Evolutionary conservation across 768 basidiomycete species (phyloP), one percentile per base, ranked within the genome.

Genomic region (Cystofilobasidium capitatum): DNA sequence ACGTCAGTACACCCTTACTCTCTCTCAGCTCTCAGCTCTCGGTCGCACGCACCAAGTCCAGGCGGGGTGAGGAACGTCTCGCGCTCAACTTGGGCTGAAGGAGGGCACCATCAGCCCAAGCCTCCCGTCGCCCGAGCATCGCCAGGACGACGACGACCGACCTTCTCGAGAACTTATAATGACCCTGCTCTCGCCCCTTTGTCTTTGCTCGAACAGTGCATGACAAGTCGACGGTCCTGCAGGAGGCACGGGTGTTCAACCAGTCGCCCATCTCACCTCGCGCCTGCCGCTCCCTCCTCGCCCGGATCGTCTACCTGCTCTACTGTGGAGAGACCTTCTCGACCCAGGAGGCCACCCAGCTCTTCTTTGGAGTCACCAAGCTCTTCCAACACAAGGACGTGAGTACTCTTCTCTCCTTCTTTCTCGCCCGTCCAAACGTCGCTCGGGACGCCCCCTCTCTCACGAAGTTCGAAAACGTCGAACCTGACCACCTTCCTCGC

Each of bases 361-460:
- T 99, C 71, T 99, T 99, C 84, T 99, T 99, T 79, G 94, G 96
- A 51, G 94, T 93, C 0, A 97, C 96, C 2, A 99, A 99, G 79
- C 79, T 99, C 66, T 99, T 99, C 79, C 96, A 98, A 79, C 89
- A 99, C 79, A 99, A 98, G 78, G 96, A 99, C 81, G 94, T 97
- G 76, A 79, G 94, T 77, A 9, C 10, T n/a, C 16, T 12, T 1
- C 17, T 7, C 29, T 40, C 3, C 39, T 35, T 60, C 7, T 4
- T n/a, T 60, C 37, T 20, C 31, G 31, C 13, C 22, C 22, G 57
- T 14, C 36, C 14, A 3, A 37, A 36, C 4, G 40, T 26, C 42
- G 40, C 61, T 62, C 61, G 33, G 29, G 61, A 29, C 9, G 8
- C 20, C 47, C 7, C 47, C 20, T 24, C 9, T n/a, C 47, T 49